Evolutionary conservation across 2,329 filamentous ascomycete genomes (phyloP).

Genomic region (Microthyrium microscopicum): DNA sequence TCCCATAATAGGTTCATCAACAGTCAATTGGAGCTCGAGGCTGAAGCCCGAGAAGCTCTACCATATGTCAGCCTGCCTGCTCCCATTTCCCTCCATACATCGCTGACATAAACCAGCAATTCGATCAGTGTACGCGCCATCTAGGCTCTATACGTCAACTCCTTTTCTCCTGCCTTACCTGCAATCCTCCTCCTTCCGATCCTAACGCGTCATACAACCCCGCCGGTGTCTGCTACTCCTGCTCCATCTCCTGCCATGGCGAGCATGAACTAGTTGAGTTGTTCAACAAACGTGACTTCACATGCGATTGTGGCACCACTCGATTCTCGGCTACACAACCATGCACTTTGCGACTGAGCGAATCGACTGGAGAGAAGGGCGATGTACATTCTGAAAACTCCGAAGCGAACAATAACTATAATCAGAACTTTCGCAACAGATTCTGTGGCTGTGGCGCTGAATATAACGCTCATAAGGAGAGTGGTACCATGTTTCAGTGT

Average conservation of each 20-base stretch:
- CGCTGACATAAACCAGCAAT: slow-evolving; percentile 43
- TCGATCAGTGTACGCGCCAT: slow-evolving; percentile 82
- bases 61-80: slow-evolving; percentile 53
- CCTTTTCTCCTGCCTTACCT: slow-evolving; percentile 86
- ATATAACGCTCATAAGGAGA: slow-evolving; percentile 78
- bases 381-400: slow-evolving; percentile 61
- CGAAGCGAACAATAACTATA: slow-evolving; percentile 65
- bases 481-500: slow-evolving; percentile 97
- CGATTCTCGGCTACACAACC: slow-evolving; percentile 53
- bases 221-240: slow-evolving; percentile 89
- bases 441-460: slow-evolving; percentile 84
- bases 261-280: slow-evolving; percentile 91
- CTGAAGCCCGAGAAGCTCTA: slow-evolving; percentile 83
- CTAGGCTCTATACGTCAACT: slow-evolving; percentile 76
- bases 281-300: slow-evolving; percentile 88
- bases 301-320: slow-evolving; percentile 88
- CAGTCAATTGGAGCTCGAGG: slow-evolving; percentile 77
- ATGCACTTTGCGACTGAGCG: slow-evolving; percentile 60
- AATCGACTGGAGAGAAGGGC: slow-evolving; percentile 58
- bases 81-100: not conserved
- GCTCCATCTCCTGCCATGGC: slow-evolving; percentile 90
- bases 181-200: slow-evolving; percentile 60
- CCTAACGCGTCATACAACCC: slow-evolving; percentile 46
- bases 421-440: slow-evolving; percentile 83
- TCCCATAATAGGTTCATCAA: slow-evolving; percentile 54